Conservation (phyloP, 1,139 yeast genomes). For the Saccharomyces hybrid region DNA sequence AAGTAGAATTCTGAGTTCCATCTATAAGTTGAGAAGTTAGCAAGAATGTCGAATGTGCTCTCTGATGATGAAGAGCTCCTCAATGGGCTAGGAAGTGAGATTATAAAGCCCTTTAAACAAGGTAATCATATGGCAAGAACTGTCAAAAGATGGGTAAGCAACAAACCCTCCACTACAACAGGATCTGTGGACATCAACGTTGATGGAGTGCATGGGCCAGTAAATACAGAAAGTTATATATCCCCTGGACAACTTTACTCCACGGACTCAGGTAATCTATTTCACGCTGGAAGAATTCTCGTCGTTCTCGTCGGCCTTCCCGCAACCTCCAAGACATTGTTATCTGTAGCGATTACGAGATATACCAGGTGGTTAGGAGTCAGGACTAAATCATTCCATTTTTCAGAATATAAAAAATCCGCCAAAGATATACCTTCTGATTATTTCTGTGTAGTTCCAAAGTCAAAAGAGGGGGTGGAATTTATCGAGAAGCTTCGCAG, state of each 20-base stretch:
- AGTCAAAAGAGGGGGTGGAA: conserved; percentile 44
- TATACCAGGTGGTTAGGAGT: conserved; percentile 94
- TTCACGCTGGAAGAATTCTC: conserved; percentile 92
- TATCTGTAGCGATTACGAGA: conserved; percentile 84
- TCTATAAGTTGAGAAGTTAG: background rate
- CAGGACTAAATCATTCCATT: conserved; percentile 81
- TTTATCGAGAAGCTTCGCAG: conserved; percentile 54
- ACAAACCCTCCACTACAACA: conserved; percentile 8
- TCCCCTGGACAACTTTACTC: conserved; percentile 86
- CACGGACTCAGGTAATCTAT: conserved; percentile 81
- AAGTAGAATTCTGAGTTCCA: background rate
- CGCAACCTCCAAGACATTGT: conserved; percentile 91
- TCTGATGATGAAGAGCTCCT: conserved; percentile 29
- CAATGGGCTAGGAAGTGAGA: conserved; percentile 17
- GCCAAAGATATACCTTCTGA: conserved; percentile 56
- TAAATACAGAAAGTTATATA: conserved; percentile 32
- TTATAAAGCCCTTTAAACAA: conserved; percentile 12
- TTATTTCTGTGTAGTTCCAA: conserved; percentile 59
- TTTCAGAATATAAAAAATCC: conserved; percentile 76
- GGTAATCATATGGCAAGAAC: conserved; percentile 47
- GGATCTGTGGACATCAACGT: conserved; percentile 6
- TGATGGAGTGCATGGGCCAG: conserved; percentile 34
- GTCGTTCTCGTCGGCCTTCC: conserved; percentile 90
- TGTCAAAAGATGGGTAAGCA: conserved; percentile 39
- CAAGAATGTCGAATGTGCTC: conserved; percentile 27